These are phyloP conservation scores for Licmophora abbreviata DNA, from an alignment of 108 stramenopile genomes.

Conservation along the genomic window DNA sequence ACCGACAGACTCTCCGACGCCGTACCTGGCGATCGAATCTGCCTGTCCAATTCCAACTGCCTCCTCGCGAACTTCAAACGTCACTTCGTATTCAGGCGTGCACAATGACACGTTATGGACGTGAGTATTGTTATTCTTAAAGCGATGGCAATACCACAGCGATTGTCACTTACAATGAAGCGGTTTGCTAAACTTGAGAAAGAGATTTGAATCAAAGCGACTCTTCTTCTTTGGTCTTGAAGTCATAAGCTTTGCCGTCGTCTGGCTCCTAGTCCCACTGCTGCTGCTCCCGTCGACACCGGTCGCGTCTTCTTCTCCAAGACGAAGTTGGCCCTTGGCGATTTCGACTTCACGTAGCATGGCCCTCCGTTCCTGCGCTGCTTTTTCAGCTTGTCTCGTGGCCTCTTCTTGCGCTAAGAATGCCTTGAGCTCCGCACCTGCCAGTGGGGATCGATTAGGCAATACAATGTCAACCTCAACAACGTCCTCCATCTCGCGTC, in stretches of 20 bases:
- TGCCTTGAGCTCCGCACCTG: constrained; percentile 50
- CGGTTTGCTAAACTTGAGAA: constrained; percentile 87
- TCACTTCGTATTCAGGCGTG: too few species aligned
- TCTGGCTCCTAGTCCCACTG: too few species aligned
- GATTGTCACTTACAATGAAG: constrained; percentile 67
- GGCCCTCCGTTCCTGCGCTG: constrained; percentile 59
- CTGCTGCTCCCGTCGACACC: not conserved
- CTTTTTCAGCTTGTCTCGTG: constrained; percentile 25
- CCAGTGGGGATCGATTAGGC: constrained; percentile 53
- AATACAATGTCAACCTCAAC: constrained; percentile 65
- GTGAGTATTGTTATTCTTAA: too few species aligned
- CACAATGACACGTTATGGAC: too few species aligned
- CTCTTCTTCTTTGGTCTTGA: constrained; percentile 67
- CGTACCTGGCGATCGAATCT: constrained; percentile 69
- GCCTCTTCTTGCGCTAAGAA: constrained; percentile 74
- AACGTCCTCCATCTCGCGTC: constrained; percentile 80
- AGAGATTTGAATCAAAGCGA: constrained; percentile 77
- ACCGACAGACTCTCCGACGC: constrained; percentile 66
- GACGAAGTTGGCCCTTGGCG: constrained; percentile 63
- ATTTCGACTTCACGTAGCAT: constrained; percentile 82
- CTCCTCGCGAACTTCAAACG: constrained; percentile 77
- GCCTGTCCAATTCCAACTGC: constrained; percentile 78
- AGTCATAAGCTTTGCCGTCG: constrained; percentile 8
- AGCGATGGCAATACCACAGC: too few species aligned
- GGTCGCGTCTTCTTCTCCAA: constrained; percentile 51